These are phyloP conservation scores for Pythium periplocum DNA, from an alignment of 352 stramenopile species.

Conservation along the genomic window DNA sequence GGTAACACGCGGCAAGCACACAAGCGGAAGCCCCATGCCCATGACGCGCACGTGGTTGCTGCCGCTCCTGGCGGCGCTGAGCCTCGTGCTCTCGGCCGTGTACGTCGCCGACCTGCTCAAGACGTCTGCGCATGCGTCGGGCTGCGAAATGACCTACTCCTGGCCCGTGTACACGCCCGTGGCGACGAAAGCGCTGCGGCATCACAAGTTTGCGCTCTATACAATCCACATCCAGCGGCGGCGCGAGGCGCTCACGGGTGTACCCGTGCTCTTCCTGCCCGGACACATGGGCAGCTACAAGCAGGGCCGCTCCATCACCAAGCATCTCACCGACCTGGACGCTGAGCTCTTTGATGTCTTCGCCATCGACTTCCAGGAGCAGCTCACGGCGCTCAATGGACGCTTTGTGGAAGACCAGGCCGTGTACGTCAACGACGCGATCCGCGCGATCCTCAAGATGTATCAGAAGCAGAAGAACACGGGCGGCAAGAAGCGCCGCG, in stretches of 20 bases:
- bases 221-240: conserved; percentile 62
- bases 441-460: conserved; percentile 60
- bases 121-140: conserved; percentile 26
- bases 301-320: conserved; percentile 68
- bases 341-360: conserved; percentile 70
- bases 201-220: conserved; percentile 66
- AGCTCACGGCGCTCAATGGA: conserved; percentile 68
- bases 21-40: too few relatives aligned
- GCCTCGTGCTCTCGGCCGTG: conserved; percentile 17
- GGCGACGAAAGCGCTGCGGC: conserved; percentile 17
- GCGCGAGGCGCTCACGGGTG: conserved; percentile 39
- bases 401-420: conserved; percentile 65
- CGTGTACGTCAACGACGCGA: conserved; percentile 67
- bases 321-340: conserved; percentile 66
- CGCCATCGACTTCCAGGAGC: conserved; percentile 68
- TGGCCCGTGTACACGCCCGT: conserved; percentile 75
- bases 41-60: conserved; percentile 5
- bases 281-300: conserved; percentile 84
- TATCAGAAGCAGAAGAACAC: conserved; percentile 49
- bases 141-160: conserved; percentile 85
- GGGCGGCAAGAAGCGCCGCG: conserved; percentile 6
- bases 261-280: conserved; percentile 79
- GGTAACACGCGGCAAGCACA: neutral
- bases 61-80: conserved; percentile 48
- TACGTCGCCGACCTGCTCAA: conserved; percentile 39